Evolutionary conservation across 2,329 filamentous ascomycete species (phyloP), one percentile per base, ranked within the genome.

Genomic region (Ophiostoma australiae): DNA sequence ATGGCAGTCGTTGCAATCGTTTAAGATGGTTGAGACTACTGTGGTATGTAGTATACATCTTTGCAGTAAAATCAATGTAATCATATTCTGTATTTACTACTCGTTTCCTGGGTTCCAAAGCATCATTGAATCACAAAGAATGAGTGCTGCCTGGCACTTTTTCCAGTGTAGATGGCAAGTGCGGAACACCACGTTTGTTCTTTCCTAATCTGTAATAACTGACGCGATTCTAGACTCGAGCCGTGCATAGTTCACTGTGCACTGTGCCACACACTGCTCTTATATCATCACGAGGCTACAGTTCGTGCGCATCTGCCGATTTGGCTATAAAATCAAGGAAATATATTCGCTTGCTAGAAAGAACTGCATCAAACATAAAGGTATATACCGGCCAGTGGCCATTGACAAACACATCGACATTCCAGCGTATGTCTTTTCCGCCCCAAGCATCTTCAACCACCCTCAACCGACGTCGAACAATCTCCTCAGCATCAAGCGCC

Each of bases 171-270:
- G 23, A 63, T 63, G 23, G 58, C 27, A 31, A 63, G 10, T 31
- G 58, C 58, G 27, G 58, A 63, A 33, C 27, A 61, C 27, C 27
- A 61, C 11, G 52, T 58, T 17, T 31, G 55, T 27, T 63, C 58
- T 33, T 63, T 63, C 58, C 58, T 33, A 63, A 17, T 63, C 27
- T 63, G 55, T 61, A 61, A 61, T 33, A 10, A 27, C n/a, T 58
- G 58, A 63, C 58, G 27, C 58, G 58, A 15, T 33, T 33, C 27
- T 58, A 58, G 52, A 63, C 58, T 31, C 15, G 6, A 27, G 27
- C 58, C 11, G 58, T 63, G 58, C 58, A 48, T 1, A 33, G 1
- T 15, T 41, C 44, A 58, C 10, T 27, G 4, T 63, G 13, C 33
- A 37, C 33, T n/a, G 63, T 39, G 7, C 2, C 1, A n/a, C 33